phyloP scores from a whole-genome alignment of 2,329 filamentous ascomycete species.

The Sporothrix brunneoviolacea region DNA sequence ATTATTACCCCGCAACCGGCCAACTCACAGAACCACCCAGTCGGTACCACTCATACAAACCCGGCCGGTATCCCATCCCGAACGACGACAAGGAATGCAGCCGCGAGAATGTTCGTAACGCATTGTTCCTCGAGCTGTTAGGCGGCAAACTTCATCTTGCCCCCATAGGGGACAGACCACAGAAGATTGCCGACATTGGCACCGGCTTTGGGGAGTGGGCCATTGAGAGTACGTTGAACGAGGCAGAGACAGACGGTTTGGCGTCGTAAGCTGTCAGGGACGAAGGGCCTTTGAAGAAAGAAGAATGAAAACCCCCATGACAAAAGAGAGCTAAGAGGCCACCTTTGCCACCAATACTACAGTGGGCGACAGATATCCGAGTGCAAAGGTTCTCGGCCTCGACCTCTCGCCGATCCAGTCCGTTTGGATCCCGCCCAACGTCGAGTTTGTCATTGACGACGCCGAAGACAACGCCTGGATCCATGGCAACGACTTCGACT shows the following conservation, averaged over 20 bases:
- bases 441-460: slow-evolving; percentile 45
- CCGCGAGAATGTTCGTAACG: slow-evolving; percentile 43
- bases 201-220: slow-evolving; percentile 51
- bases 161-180: slow-evolving; percentile 37
- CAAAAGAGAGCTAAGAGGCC: neutral
- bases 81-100: slow-evolving; percentile 46
- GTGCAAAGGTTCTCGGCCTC: slow-evolving; percentile 38
- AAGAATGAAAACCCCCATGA: too few species aligned
- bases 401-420: slow-evolving; percentile 39
- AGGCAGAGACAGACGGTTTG: neutral
- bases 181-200: slow-evolving; percentile 45
- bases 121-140: slow-evolving; percentile 41
- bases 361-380: slow-evolving; percentile 41
- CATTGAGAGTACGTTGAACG: slow-evolving; percentile 36
- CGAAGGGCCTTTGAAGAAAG: too few species aligned
- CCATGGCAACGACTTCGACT: slow-evolving; percentile 51
- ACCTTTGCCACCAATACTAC: neutral
- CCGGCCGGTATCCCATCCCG: slow-evolving; percentile 43
- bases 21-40: slow-evolving; percentile 23
- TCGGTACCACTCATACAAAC: slow-evolving; percentile 42
- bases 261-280: too few species aligned
- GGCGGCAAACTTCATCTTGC: slow-evolving; percentile 36
- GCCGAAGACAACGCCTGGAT: slow-evolving; percentile 49
- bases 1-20: neutral
- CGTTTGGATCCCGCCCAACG: slow-evolving; percentile 47